These are phyloP conservation scores for Parathielavia appendiculata DNA, from an alignment of 495 filamentous ascomycete genomes.

Conservation along the genomic window DNA sequence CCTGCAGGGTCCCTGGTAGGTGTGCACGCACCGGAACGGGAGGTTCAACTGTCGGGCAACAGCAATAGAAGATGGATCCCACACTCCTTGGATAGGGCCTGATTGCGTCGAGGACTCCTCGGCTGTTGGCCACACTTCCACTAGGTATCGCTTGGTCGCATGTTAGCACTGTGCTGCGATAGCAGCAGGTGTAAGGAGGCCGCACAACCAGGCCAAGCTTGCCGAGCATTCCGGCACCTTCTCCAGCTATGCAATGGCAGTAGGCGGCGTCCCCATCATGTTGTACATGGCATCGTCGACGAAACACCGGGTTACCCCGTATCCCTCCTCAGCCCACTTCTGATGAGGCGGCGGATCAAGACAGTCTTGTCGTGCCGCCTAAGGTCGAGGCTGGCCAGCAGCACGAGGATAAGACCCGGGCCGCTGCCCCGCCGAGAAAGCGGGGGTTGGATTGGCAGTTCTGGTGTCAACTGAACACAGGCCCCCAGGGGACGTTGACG, in stretches of 20 bases:
- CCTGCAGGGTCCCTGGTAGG: conserved; percentile 2
- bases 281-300: conserved; percentile 3
- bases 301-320: conserved; percentile 43
- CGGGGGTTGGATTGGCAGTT: conserved; percentile 44
- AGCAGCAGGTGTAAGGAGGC: background rate
- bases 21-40: conserved; percentile 23
- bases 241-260: conserved; percentile 24
- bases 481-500: conserved; percentile 1
- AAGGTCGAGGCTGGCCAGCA: conserved; percentile 10
- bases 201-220: conserved; percentile 38
- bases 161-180: background rate
- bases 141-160: background rate
- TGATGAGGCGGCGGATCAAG: conserved; percentile 44
- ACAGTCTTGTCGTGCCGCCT: conserved; percentile 18
- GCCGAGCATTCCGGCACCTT: conserved; percentile 27
- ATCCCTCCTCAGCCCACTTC: conserved; percentile 61
- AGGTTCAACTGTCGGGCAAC: background rate
- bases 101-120: conserved; percentile 9
- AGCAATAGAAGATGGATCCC: conserved; percentile 33
- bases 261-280: conserved; percentile 5
- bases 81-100: conserved; percentile 25
- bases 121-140: background rate
- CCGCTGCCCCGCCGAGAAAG: conserved; percentile 53
- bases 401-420: conserved; percentile 50
- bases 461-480: conserved; percentile 4